Evolutionary conservation across 495 filamentous ascomycete genomes (phyloP).

Genomic region (Hypoxylon fuscum): DNA sequence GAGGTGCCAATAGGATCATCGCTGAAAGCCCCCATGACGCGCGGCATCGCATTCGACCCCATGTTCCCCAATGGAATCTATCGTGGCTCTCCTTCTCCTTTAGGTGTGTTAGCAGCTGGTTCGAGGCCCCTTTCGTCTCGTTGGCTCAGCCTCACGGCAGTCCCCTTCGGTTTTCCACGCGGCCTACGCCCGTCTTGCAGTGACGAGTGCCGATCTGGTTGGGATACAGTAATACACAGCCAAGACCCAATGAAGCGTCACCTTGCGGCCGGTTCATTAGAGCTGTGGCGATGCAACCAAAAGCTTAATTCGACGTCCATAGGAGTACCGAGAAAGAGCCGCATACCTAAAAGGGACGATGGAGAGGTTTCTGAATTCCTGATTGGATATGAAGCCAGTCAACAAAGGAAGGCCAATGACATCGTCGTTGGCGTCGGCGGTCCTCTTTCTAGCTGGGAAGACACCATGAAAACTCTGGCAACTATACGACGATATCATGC

Average conservation of each 20-base stretch:
- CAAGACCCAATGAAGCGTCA: conserved; percentile 28
- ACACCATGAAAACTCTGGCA: neutral
- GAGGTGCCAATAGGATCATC: conserved; percentile 25
- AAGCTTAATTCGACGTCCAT: conserved; percentile 37
- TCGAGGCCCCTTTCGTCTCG: conserved; percentile 10
- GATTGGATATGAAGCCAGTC: conserved; percentile 19
- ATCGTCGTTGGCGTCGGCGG: neutral
- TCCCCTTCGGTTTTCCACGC: conserved; percentile 18
- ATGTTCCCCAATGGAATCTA: conserved; percentile 19
- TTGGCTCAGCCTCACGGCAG: conserved; percentile 20
- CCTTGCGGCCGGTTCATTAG: conserved; percentile 23
- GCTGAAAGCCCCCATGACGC: conserved; percentile 14
- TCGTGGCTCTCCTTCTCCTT: conserved; percentile 25
- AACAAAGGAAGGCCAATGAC: conserved; percentile 3
- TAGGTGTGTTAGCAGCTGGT: conserved; percentile 15
- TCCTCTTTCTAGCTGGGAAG: neutral
- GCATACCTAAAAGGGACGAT: conserved; percentile 23
- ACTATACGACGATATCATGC: neutral
- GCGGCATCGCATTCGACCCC: conserved; percentile 17
- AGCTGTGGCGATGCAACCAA: conserved; percentile 37
- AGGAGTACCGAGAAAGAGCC: conserved; percentile 24
- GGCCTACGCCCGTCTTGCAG: conserved; percentile 20
- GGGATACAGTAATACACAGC: conserved; percentile 40
- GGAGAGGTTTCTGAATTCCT: conserved; percentile 2
- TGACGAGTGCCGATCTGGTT: conserved; percentile 20